Conservation (phyloP, 306 rosid species). For the Quillaja saponaria region DNA sequence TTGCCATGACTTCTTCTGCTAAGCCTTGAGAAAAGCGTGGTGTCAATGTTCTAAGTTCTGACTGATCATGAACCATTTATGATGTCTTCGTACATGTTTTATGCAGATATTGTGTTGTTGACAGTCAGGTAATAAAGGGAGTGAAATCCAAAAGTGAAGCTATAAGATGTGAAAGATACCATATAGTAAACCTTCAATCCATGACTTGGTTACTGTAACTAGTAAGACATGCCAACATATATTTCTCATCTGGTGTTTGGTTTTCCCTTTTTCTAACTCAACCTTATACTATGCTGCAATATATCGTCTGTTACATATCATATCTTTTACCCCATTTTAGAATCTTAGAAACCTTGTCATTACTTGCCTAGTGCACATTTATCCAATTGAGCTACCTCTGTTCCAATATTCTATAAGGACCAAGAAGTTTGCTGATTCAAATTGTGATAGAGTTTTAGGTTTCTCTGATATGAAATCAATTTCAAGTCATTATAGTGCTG, state of each 20-base stretch:
- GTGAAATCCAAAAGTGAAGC: slow-evolving; percentile 20
- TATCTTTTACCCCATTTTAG: slow-evolving; percentile 29
- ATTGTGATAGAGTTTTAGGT: slow-evolving; percentile 16
- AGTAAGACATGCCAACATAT: background rate
- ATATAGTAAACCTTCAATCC: slow-evolving; percentile 10
- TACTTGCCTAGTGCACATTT: background rate
- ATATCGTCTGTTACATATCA: background rate
- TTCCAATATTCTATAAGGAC: background rate
- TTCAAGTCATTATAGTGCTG: slow-evolving; percentile 21
- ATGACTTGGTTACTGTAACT: background rate
- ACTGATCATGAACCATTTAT: slow-evolving; percentile 14
- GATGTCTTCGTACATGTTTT: slow-evolving; percentile 28
- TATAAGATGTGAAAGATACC: slow-evolving; percentile 12
- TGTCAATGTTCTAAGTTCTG: slow-evolving; percentile 32
- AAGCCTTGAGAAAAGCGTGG: slow-evolving; percentile 17
- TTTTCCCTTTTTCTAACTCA: slow-evolving; percentile 10
- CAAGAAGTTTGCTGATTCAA: slow-evolving; percentile 26
- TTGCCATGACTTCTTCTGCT: slow-evolving; percentile 31
- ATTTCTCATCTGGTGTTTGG: slow-evolving; percentile 6
- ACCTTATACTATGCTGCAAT: background rate
- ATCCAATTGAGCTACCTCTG: slow-evolving; percentile 15
- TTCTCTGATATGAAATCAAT: slow-evolving; percentile 14
- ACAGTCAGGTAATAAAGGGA: slow-evolving; percentile 19
- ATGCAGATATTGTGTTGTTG: slow-evolving; percentile 22
- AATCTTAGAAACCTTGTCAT: slow-evolving; percentile 1